Evolutionary conservation across 2,329 filamentous ascomycete species (phyloP), one percentile per base, ranked within the genome.

Genomic region (Graphiopsis chlorocephala): DNA sequence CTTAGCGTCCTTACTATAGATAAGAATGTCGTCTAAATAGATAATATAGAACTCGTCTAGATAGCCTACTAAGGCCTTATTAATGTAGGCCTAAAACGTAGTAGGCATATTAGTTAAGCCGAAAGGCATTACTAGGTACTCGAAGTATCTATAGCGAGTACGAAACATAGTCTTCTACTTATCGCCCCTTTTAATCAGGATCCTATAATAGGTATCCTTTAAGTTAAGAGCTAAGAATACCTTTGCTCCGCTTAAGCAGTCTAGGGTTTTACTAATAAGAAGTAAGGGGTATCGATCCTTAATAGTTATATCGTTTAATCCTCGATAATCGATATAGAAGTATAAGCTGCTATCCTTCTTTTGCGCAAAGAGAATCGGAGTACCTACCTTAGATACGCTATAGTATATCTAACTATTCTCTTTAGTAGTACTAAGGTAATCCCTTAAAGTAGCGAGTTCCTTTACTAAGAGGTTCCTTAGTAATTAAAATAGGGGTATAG

Each of bases 51-150:
- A 72, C 3, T 66, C 25, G 56, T 76, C 67, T 0, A 76, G 59
- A 28, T 62, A 67, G 4, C 66, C 45, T 2, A 52, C 7, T 10
- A 77, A 65, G 2, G 64, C 59, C 25, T 65, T 58, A 55, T 77
- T 76, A 55, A 57, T 57, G n/a, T 57, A 35, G n/a, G 28, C 20
- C 35, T 69, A 56, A 29, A 64, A 68, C 1, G 62, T 45, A 17
- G 57, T 28, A n/a, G 57, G 56, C 4, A 45, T 48, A 50, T 66
- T 65, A 4, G 48, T 61, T 10, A 66, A 42, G 14, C 63, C 50
- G 68, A 76, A 75, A 10, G 55, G 67, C 66, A 75, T 72, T 12
- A 80, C 71, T 42, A 72, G 50, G 47, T 72, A 80, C 65, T 81
- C 61, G 64, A 68, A 80, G 4, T 69, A 65, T 45, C 74, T 68